Evolutionary conservation across 257 asterid species (phyloP).

Genomic region (Solanum medicagineum): DNA sequence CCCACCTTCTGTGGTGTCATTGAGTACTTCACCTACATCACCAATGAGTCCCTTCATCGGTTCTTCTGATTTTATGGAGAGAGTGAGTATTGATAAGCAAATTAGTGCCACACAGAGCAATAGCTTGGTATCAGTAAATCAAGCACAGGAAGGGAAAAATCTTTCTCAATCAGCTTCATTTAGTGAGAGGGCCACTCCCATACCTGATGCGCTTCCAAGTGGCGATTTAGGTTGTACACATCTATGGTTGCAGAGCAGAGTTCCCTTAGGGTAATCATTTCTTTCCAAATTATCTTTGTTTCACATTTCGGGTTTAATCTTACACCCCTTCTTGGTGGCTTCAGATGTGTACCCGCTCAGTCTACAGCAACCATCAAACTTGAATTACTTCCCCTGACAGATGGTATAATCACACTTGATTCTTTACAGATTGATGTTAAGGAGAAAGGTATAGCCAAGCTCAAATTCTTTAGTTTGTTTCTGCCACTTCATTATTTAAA

Average conservation of each 20-base stretch:
- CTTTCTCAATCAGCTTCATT: constrained; percentile 22
- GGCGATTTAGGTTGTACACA: constrained; percentile 84
- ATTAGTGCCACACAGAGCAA: constrained; percentile 15
- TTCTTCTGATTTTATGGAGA: constrained; percentile 30
- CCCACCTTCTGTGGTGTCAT: constrained; percentile 79
- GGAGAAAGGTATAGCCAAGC: constrained; percentile 57
- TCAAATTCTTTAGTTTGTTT: neutral
- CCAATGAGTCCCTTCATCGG: constrained; percentile 42
- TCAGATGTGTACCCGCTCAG: constrained; percentile 79
- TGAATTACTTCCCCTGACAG: constrained; percentile 93
- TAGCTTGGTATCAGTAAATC: constrained; percentile 18
- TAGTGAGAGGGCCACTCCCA: constrained; percentile 20
- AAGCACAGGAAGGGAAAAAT: constrained; percentile 28
- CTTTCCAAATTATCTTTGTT: neutral
- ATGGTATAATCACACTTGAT: constrained; percentile 94
- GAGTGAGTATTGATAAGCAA: constrained; percentile 24
- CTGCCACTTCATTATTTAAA: neutral
- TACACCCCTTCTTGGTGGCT: neutral
- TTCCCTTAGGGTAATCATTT: constrained; percentile 76
- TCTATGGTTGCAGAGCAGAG: constrained; percentile 97
- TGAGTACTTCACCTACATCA: constrained; percentile 54
- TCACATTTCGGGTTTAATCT: neutral
- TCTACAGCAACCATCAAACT: constrained; percentile 91
- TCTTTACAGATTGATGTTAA: constrained; percentile 76
- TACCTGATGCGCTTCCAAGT: constrained; percentile 52